phyloP scores from a whole-genome alignment of 2,329 filamentous ascomycete species.

The Fusarium duplospermum region DNA sequence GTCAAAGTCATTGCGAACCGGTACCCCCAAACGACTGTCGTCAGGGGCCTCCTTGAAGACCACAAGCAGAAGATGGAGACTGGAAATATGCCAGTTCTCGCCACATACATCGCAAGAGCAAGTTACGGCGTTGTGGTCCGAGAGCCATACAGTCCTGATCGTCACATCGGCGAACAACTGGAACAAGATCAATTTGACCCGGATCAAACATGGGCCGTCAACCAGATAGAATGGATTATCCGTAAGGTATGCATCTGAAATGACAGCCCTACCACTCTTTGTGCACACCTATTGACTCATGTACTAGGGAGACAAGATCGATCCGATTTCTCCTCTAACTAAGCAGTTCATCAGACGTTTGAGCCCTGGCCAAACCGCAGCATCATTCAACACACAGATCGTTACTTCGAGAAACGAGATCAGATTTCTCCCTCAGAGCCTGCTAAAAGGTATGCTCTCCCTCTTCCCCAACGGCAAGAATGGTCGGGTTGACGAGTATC shows the following conservation, averaged over 20 bases:
- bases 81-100: not conserved
- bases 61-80: not conserved
- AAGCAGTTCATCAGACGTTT: not conserved
- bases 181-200: not conserved
- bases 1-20: not conserved
- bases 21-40: not conserved
- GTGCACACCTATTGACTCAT: not conserved
- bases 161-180: not conserved
- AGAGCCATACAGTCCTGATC: not conserved
- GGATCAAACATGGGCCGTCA: not conserved
- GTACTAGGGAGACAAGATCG: not conserved
- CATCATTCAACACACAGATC: not conserved
- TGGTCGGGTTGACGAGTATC: not conserved
- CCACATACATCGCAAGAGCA: not conserved
- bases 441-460: not conserved
- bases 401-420: not conserved
- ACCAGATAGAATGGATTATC: not conserved
- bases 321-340: not conserved
- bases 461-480: not conserved
- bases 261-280: rapidly evolving
- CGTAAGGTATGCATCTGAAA: not conserved
- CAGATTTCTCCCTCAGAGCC: not conserved
- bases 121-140: not conserved
- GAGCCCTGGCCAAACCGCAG: not conserved
- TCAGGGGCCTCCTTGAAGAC: not conserved